These are phyloP conservation scores for Podaxis sp. DNA, from an alignment of 768 basidiomycete species.

Conservation along the genomic window DNA sequence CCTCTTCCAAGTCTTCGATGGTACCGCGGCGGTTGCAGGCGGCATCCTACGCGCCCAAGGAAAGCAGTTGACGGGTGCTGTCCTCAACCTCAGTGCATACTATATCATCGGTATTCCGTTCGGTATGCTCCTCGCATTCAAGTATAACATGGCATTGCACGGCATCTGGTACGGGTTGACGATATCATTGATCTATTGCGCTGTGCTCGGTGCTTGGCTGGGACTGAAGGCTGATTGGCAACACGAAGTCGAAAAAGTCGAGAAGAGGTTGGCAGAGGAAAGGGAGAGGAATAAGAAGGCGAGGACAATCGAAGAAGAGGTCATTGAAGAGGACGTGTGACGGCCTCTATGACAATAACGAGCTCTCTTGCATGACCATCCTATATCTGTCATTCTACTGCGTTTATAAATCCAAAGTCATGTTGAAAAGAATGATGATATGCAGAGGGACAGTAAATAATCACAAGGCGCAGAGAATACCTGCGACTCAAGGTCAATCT, in stretches of 20 bases:
- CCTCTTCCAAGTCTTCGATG: slow-evolving; percentile 85
- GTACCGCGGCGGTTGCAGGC: slow-evolving; percentile 55
- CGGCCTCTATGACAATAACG: not conserved
- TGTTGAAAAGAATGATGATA: not conserved
- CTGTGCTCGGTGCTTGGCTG: slow-evolving; percentile 48
- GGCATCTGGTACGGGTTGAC: slow-evolving; percentile 89
- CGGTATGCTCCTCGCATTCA: slow-evolving; percentile 76
- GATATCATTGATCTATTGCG: slow-evolving; percentile 54
- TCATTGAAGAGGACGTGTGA: not conserved
- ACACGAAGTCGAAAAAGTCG: slow-evolving; percentile 60
- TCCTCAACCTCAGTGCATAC: slow-evolving; percentile 79
- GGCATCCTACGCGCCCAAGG: slow-evolving; percentile 85
- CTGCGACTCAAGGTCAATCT: not conserved
- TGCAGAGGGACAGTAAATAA: not conserved
- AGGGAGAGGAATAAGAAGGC: slow-evolving; percentile 17
- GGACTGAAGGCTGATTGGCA: slow-evolving; percentile 65
- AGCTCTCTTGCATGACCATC: not conserved
- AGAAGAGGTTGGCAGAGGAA: slow-evolving; percentile 45
- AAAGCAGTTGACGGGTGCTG: slow-evolving; percentile 73
- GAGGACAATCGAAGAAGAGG: not conserved
- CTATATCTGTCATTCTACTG: slow-evolving; percentile 10
- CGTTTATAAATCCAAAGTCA: not conserved
- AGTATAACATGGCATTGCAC: slow-evolving; percentile 45
- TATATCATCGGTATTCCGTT: slow-evolving; percentile 82
- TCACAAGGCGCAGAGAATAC: not conserved